A percentile compares a stretch with the other conserved stretches of the same genome.
phyloP scores from a whole-genome alignment of 1,284 basidiomycete genomes.

The Marasmius tenuissimus region DNA sequence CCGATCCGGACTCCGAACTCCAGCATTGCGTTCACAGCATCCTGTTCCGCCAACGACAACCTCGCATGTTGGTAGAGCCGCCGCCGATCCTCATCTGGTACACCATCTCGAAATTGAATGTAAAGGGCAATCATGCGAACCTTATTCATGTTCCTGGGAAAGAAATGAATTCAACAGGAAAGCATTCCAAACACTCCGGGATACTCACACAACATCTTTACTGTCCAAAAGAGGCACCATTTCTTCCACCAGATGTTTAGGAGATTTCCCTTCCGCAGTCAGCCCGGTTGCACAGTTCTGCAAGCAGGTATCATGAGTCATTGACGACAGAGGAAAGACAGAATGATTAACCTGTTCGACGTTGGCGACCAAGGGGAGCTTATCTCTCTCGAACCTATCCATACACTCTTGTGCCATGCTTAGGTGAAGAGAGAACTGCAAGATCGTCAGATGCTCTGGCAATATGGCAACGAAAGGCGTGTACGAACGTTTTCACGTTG shows the following conservation, averaged over 20 bases:
- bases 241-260: conserved; percentile 93
- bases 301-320: background rate
- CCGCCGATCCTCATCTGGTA: conserved; percentile 95
- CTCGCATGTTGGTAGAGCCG: conserved; percentile 97
- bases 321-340: background rate
- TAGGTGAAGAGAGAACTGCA: conserved; percentile 91
- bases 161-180: conserved; percentile 5
- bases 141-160: conserved; percentile 83
- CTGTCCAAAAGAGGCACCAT: conserved; percentile 97
- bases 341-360: conserved; percentile 81
- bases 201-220: conserved; percentile 72
- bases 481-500: conserved; percentile 84
- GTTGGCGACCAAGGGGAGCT: conserved; percentile 82
- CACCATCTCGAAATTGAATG: conserved; percentile 94
- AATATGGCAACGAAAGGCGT: background rate
- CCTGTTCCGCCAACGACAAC: conserved; percentile 87
- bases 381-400: conserved; percentile 88
- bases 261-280: conserved; percentile 87
- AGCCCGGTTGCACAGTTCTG: conserved; percentile 91
- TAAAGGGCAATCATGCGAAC: conserved; percentile 97
- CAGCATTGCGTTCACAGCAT: conserved; percentile 87
- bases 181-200: background rate
- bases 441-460: background rate
- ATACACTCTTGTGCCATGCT: conserved; percentile 99
- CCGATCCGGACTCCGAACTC: conserved; percentile 85